Base-by-base conservation (phyloP, 2,329 filamentous ascomycete genomes). In the Claviceps fusiformis region DNA sequence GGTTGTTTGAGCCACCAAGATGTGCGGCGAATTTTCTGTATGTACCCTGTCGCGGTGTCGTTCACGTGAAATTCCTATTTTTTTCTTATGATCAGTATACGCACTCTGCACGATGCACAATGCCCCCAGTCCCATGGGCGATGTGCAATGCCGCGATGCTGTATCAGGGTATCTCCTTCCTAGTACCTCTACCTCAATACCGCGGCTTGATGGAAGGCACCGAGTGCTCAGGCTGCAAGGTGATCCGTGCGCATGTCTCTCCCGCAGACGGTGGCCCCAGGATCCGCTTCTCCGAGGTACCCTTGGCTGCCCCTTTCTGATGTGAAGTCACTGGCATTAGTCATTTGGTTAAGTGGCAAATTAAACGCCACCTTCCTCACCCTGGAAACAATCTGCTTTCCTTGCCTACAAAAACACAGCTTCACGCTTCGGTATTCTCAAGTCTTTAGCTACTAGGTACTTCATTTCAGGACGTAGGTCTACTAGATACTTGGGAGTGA, bases 201-300 rank as follows among this genome's bases (percentile, higher is more conserved):
- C 48, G 33, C 29, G 17, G 17, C 29, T 50, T 13, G 37, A 4
- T 41, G 44, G 46, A 10, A n/a, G 10, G 29, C 46, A 50, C 17
- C 39, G 31, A 33, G 31, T 39, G 43, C 31, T 39, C 19, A n/a
- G 6, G 17, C 37, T 45, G 53, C 39, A 45, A 17, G 45, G 39
- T 50, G 53, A 29, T 54, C 53, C 35, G 53, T 54, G 53, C 53
- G 19, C 19, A 17, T 19, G 53, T 54, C 47, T 50, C 46, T 50
- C 53, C 46, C 53, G 48, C 47, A 35, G 53, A 48, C 45, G 29
- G 43, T 54, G 39, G 47, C 53, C n/a, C 29, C 53, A 50, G 47
- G 53, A 27, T 43, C 53, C 53, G 45, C 46, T 50, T 54, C 17
- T 24, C 52, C 31, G 45, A 29, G 31, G n/a, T 49, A 35, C 10